Conservation (phyloP, 2,329 filamentous ascomycete species). For the Alternaria viburni region DNA sequence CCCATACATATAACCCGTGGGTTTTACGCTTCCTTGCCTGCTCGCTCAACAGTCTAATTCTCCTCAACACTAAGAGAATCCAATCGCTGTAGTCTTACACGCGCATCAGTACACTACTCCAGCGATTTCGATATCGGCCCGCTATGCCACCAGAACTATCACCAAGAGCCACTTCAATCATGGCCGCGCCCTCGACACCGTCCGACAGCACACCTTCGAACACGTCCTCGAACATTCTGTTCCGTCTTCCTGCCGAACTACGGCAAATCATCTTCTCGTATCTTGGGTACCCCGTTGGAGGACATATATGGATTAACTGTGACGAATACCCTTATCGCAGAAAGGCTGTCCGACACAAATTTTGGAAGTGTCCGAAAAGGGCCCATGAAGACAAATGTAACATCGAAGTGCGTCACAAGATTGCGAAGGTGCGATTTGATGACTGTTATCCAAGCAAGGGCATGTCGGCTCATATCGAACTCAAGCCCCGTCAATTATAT, state of each 20-base stretch:
- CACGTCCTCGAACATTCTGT: neutral
- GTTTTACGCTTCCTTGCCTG: neutral
- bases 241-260: neutral
- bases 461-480: neutral
- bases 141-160: neutral
- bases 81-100: neutral
- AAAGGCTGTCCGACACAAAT: neutral
- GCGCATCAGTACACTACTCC: neutral
- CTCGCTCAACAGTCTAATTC: neutral
- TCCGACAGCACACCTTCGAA: neutral
- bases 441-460: neutral
- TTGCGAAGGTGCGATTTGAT: neutral
- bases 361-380: neutral
- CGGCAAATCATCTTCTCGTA: neutral
- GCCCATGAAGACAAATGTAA: neutral
- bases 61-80: neutral
- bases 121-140: neutral
- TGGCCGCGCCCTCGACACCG: neutral
- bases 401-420: neutral
- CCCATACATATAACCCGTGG: neutral
- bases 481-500: neutral
- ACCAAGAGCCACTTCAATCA: neutral
- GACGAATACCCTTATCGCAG: neutral
- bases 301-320: neutral
- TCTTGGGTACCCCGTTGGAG: neutral